phyloP scores from a whole-genome alignment of 805 yeast genomes.

The Metschnikowia shivogae region DNA sequence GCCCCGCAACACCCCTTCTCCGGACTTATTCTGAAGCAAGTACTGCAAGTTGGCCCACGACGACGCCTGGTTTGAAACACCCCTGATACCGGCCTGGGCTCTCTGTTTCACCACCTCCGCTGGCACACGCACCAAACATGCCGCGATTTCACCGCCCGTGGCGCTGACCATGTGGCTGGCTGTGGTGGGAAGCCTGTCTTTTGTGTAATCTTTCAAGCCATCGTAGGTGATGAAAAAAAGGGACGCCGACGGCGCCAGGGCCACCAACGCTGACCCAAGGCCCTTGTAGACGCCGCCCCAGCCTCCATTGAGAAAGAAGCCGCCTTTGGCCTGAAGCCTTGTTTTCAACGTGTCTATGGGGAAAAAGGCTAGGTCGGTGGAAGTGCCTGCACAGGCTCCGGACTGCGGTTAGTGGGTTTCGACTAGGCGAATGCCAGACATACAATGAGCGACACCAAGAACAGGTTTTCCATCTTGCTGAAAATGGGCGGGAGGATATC shows the following conservation, averaged over 20 bases:
- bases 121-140: slow-evolving; percentile 93
- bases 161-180: slow-evolving; percentile 82
- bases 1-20: slow-evolving; percentile 76
- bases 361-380: slow-evolving; percentile 90
- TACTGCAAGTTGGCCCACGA: slow-evolving; percentile 66
- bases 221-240: slow-evolving; percentile 72
- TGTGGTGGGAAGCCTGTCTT: slow-evolving; percentile 26
- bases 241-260: slow-evolving; percentile 77
- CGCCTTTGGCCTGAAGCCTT: slow-evolving; percentile 91
- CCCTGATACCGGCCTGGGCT: slow-evolving; percentile 56
- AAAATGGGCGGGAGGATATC: too few species aligned
- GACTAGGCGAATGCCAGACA: slow-evolving; percentile 12
- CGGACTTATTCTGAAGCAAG: slow-evolving; percentile 58
- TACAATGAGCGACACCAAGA: slow-evolving; percentile 32
- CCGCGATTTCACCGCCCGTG: slow-evolving; percentile 85
- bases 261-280: slow-evolving; percentile 87
- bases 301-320: slow-evolving; percentile 90
- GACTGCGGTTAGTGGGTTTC: slow-evolving; percentile 35
- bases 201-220: slow-evolving; percentile 50
- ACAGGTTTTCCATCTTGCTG: slow-evolving; percentile 26
- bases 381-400: slow-evolving; percentile 96
- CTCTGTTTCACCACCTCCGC: slow-evolving; percentile 95
- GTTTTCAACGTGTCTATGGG: slow-evolving; percentile 97
- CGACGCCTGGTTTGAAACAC: slow-evolving; percentile 40
- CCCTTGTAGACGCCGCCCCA: slow-evolving; percentile 90